A percentile compares a stretch with the other conserved stretches of the same genome.
phyloP scores from a whole-genome alignment of 192 early-diverging fungal genomes.

The Mortierella alpina region DNA sequence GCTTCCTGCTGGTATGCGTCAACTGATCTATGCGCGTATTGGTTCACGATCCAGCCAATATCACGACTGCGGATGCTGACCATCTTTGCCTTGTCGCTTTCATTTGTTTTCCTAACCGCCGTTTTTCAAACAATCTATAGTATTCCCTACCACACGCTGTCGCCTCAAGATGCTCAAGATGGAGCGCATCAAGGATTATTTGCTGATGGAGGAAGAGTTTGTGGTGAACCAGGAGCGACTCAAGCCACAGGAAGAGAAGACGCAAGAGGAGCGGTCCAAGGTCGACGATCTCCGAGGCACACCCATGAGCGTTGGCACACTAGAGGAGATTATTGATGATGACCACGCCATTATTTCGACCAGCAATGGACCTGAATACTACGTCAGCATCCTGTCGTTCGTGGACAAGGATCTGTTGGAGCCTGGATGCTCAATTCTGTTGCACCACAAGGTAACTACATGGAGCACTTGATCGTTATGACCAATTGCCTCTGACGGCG shows the following conservation, averaged over 20 bases:
- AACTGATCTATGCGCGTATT: not conserved
- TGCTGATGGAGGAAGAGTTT: constrained; percentile 99
- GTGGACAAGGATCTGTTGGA: constrained; percentile 99
- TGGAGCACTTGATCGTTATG: no score
- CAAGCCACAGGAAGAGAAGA: constrained; percentile 97
- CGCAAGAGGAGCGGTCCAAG: constrained; percentile 90
- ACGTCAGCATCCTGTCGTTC: constrained; percentile 97
- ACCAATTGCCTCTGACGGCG: not conserved
- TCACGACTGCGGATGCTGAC: no score
- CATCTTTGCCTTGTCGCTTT: not conserved
- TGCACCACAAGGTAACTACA: constrained; percentile 86
- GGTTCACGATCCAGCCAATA: not conserved
- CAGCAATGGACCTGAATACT: constrained; percentile 93
- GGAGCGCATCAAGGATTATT: constrained; percentile 98
- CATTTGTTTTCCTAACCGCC: not conserved
- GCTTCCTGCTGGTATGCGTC: constrained; percentile 82
- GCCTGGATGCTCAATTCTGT: constrained; percentile 93
- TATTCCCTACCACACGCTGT: constrained; percentile 98
- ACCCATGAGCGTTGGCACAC: constrained; percentile 95
- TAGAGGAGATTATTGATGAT: constrained; percentile 99
- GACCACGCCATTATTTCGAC: constrained; percentile 98
- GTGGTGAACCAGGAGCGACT: constrained; percentile 98
- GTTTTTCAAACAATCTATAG: constrained; percentile 49
- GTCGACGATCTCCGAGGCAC: constrained; percentile 97
- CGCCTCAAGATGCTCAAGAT: constrained; percentile 97